phyloP scores from a whole-genome alignment of 1,284 basidiomycete species.

The Microbotryum scabiosae region DNA sequence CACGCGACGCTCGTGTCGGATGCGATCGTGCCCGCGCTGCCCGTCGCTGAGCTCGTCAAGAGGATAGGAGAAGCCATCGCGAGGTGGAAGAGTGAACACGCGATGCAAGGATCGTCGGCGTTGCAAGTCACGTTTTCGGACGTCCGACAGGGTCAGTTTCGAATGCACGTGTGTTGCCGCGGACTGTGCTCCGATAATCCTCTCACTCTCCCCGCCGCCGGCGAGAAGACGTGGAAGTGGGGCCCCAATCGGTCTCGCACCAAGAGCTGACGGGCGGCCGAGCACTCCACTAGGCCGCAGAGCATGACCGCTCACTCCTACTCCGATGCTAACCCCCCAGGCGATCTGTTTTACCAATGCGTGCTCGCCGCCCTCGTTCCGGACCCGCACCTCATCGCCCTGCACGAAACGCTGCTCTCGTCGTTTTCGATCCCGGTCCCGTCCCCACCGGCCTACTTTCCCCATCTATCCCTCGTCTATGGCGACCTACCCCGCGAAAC shows the following conservation, averaged over 20 bases:
- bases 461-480: slow-evolving; percentile 29
- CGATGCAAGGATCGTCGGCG: too few relatives aligned
- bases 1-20: slow-evolving; percentile 15
- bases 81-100: not conserved
- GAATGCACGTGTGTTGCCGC: not conserved
- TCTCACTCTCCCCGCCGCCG: too few relatives aligned
- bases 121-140: slow-evolving; percentile 11
- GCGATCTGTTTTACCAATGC: slow-evolving; percentile 27
- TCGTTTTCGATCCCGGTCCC: slow-evolving; percentile 18
- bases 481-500: slow-evolving; percentile 13
- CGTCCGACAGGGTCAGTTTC: slow-evolving; percentile 9
- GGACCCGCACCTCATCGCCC: slow-evolving; percentile 11
- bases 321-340: not conserved
- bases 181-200: not conserved
- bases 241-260: not conserved
- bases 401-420: slow-evolving; percentile 16
- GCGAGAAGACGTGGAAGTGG: not conserved
- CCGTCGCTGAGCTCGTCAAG: not conserved
- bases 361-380: slow-evolving; percentile 20
- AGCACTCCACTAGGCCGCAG: not conserved
- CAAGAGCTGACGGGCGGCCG: too few relatives aligned
- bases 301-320: not conserved
- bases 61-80: not conserved
- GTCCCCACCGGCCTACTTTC: slow-evolving; percentile 20
- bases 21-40: not conserved